phyloP scores from a whole-genome alignment of 805 yeast genomes.

The Isabelozyma gotoi region DNA sequence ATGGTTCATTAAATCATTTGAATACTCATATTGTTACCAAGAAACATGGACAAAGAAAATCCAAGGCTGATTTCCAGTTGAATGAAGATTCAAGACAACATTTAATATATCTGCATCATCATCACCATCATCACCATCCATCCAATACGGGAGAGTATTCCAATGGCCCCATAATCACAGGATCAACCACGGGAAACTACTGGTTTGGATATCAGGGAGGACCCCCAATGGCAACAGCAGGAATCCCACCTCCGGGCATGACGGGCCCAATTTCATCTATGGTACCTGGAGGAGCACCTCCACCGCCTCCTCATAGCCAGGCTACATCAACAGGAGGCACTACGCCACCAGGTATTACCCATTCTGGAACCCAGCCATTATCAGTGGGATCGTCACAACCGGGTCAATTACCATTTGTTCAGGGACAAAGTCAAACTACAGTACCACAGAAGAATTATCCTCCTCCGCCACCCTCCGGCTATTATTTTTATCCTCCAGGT shows the following conservation, averaged over 20 bases:
- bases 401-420: neutral
- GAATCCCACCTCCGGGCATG: neutral
- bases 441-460: neutral
- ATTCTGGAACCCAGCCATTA: neutral
- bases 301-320: neutral
- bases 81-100: slow-evolving; percentile 9
- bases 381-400: too few relatives aligned
- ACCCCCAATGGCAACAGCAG: neutral
- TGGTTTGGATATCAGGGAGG: slow-evolving; percentile 13
- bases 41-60: slow-evolving; percentile 43
- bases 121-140: neutral
- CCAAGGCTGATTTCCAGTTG: slow-evolving; percentile 39
- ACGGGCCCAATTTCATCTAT: neutral
- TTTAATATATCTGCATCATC: neutral
- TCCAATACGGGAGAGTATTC: neutral
- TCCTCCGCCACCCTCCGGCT: neutral
- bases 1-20: slow-evolving; percentile 42
- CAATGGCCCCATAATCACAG: slow-evolving; percentile 1
- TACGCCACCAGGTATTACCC: neutral
- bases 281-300: slow-evolving; percentile 1
- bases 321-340: neutral
- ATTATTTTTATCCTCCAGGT: neutral
- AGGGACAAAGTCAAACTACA: neutral
- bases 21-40: slow-evolving; percentile 47
- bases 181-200: slow-evolving; percentile 14